Percentiles rank a stretch among this genome's conserved stretches.
phyloP scores from a whole-genome alignment of 2,329 filamentous ascomycete species.

The Penicillium fuscoglaucum region DNA sequence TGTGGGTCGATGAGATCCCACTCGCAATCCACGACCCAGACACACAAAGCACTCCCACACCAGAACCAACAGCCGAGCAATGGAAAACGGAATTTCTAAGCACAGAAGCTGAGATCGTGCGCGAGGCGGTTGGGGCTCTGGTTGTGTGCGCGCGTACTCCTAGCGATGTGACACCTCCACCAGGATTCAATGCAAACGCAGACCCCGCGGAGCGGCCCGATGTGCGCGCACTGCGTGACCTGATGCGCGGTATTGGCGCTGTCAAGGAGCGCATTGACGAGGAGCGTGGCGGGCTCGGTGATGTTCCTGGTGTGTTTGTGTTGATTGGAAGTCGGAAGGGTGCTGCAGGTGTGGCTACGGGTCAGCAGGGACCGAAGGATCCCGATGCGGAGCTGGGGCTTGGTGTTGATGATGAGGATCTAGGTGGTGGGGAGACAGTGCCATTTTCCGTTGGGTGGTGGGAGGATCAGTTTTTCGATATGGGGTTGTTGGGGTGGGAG shows the following conservation, averaged over 20 bases:
- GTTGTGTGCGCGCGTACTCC: slow-evolving; percentile 40
- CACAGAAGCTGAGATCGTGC: slow-evolving; percentile 44
- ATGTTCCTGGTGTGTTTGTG: slow-evolving; percentile 42
- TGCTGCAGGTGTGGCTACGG: not conserved
- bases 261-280: slow-evolving; percentile 45
- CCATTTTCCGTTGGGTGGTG: slow-evolving; percentile 44
- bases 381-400: slow-evolving; percentile 13
- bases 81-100: slow-evolving; percentile 47
- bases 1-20: slow-evolving; percentile 51
- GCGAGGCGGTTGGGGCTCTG: slow-evolving; percentile 47
- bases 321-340: slow-evolving; percentile 27
- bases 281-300: slow-evolving; percentile 41
- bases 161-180: not conserved
- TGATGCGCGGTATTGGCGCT: slow-evolving; percentile 39
- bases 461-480: slow-evolving; percentile 45
- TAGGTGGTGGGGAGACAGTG: slow-evolving; percentile 22
- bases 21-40: slow-evolving; percentile 6
- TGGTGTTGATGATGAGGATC: slow-evolving; percentile 14
- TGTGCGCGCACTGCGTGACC: slow-evolving; percentile 31
- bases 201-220: slow-evolving; percentile 17
- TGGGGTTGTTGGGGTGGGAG: slow-evolving; percentile 46
- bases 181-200: not conserved
- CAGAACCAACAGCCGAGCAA: slow-evolving; percentile 21
- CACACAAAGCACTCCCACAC: slow-evolving; percentile 7
- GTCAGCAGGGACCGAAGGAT: slow-evolving; percentile 12